Base-by-base conservation (phyloP, 2,329 filamentous ascomycete genomes). In the Aspergillus jensenii region DNA sequence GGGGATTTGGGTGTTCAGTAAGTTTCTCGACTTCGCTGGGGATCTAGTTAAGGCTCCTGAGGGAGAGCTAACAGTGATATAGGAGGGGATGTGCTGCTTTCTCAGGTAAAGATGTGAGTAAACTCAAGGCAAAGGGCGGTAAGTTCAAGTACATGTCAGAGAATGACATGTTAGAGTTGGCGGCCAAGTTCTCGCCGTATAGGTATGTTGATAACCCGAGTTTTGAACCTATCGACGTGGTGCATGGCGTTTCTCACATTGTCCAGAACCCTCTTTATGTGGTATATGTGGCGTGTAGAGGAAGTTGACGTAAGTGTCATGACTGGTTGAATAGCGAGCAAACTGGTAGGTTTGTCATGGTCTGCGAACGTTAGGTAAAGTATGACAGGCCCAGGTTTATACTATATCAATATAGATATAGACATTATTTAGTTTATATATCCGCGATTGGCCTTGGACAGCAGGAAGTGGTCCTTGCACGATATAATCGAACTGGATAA, bases 81-180 rank as follows among this genome's bases (percentile, higher is more conserved):
- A 84, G 82, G 68, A 82, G 93, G 68, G 95, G 95, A 9, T 96
- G 97, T 87, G 95, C 95, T 1, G 88, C 90, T 0, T 93, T 95
- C 70, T 82, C 87, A 48, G 95, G 95, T 1, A 85, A 85, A 59
- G 91, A 98, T 71, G 87, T 98, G 21, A 85, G 81, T 46, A 96
- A 93, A 76, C 78, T 97, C 59, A 97, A 96, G 77, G 80, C 78
- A 37, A 90, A 86, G 63, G 87, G 87, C 25, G 90, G 90, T 45
- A 98, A 98, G 79, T 98, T 92, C 89, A 98, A 98, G 80, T 99
- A 98, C 74, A 96, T 98, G 92, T 84, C 83, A 37, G 95, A 98
- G 77, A 84, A 87, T 71, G 95, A 98, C 60, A 98, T 99, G 95
- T 73, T 89, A 60, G 90, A 92, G 64, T 82, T 91, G 63, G 87